Evolutionary conservation across 495 filamentous ascomycete species (phyloP).

Genomic region (Cenococcum geophilum): DNA sequence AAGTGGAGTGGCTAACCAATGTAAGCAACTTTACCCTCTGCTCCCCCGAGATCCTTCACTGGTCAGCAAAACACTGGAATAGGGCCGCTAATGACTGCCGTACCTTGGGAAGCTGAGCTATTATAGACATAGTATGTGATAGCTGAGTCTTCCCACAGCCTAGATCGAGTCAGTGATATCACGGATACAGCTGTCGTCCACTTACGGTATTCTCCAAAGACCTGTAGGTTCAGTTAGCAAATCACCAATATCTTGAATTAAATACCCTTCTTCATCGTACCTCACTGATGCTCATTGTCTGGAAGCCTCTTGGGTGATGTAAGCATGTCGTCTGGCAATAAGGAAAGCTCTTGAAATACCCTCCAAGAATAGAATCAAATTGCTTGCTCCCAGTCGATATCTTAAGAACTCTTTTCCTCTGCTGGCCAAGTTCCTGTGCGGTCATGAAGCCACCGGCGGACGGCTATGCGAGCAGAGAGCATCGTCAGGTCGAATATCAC

Average conservation of each 20-base stretch:
- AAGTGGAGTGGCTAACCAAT: slow-evolving; percentile 46
- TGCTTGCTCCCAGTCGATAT: slow-evolving; percentile 73
- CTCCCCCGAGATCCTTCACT: slow-evolving; percentile 58
- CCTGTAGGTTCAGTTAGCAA: slow-evolving; percentile 20
- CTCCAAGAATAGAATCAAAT: slow-evolving; percentile 65
- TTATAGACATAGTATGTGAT: slow-evolving; percentile 39
- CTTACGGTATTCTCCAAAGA: slow-evolving; percentile 64
- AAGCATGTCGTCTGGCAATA: background rate
- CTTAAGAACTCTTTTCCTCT: slow-evolving; percentile 60
- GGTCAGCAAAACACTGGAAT: background rate
- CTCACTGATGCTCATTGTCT: slow-evolving; percentile 76
- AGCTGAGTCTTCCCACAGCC: slow-evolving; percentile 63
- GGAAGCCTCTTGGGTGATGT: slow-evolving; percentile 54
- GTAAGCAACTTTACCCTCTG: slow-evolving; percentile 72
- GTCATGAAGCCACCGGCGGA: slow-evolving; percentile 66
- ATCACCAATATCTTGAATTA: background rate
- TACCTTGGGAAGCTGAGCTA: slow-evolving; percentile 40
- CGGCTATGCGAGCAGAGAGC: slow-evolving; percentile 42
- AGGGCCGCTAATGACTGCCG: background rate
- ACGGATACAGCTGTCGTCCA: background rate
- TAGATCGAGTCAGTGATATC: slow-evolving; percentile 16
- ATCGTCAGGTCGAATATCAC: slow-evolving; percentile 4
- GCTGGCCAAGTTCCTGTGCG: slow-evolving; percentile 62
- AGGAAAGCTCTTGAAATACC: slow-evolving; percentile 38
- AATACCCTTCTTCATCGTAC: slow-evolving; percentile 38